Percentiles rank a stretch among this genome's conserved stretches.
phyloP scores from a whole-genome alignment of 2,329 filamentous ascomycete species.

The Fusarium illudens region DNA sequence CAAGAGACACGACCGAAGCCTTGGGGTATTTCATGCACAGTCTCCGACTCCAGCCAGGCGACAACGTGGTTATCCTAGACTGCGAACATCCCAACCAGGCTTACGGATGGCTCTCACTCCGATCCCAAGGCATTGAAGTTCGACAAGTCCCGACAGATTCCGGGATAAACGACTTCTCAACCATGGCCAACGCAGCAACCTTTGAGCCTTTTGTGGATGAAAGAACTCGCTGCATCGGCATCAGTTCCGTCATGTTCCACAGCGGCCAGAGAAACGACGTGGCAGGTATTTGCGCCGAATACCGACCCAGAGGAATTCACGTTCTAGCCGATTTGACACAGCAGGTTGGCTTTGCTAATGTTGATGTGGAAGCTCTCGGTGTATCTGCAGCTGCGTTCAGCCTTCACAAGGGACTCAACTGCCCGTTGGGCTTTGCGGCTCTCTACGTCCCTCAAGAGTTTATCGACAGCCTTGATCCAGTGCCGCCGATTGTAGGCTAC shows the following conservation, averaged over 20 bases:
- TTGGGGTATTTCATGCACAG: constrained; percentile 41
- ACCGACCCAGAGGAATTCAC: constrained; percentile 41
- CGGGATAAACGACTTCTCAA: background rate
- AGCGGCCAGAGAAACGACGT: constrained; percentile 46
- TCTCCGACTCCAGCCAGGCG: constrained; percentile 37
- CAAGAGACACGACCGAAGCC: constrained; percentile 47
- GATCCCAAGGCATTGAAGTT: constrained; percentile 41
- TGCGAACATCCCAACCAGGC: constrained; percentile 46
- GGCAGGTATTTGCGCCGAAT: constrained; percentile 38
- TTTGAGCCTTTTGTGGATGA: constrained; percentile 44
- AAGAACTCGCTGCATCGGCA: constrained; percentile 43
- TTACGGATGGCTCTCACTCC: constrained; percentile 44
- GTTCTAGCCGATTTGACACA: constrained; percentile 46
- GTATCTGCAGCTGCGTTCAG: constrained; percentile 46
- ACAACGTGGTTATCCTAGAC: constrained; percentile 47
- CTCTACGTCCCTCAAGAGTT: constrained; percentile 42
- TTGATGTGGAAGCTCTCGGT: constrained; percentile 40
- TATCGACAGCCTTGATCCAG: constrained; percentile 32
- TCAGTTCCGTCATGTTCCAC: constrained; percentile 48
- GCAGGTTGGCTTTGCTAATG: constrained; percentile 44
- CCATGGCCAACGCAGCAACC: constrained; percentile 3
- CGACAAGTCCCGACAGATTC: constrained; percentile 18
- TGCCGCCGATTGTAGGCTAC: constrained; percentile 42
- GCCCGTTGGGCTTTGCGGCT: constrained; percentile 43
- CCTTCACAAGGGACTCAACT: constrained; percentile 47